phyloP scores from a whole-genome alignment of 2,329 filamentous ascomycete species.

The Aspergillus pseudoglaucus region DNA sequence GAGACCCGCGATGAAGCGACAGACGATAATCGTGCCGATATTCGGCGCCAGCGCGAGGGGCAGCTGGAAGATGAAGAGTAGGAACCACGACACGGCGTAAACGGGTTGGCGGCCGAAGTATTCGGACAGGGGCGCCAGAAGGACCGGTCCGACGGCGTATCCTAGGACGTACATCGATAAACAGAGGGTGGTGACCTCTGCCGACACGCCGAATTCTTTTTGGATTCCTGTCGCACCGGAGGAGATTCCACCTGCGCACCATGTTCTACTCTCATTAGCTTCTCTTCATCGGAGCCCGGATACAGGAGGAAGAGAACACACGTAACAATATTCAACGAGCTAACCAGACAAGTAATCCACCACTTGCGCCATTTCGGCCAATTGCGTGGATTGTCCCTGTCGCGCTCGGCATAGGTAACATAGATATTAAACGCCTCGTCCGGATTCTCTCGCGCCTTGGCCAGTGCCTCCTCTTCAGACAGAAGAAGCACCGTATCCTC shows the following conservation, averaged over 20 bases:
- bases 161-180: conserved; percentile 26
- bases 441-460: conserved; percentile 17
- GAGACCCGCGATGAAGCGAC: conserved; percentile 22
- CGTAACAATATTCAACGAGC: conserved; percentile 29
- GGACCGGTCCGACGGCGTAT: conserved; percentile 21
- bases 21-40: conserved; percentile 24
- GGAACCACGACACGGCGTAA: conserved; percentile 26
- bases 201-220: conserved; percentile 21
- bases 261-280: conserved; percentile 15
- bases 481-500: conserved; percentile 10
- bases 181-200: conserved; percentile 25
- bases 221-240: conserved; percentile 21
- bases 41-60: conserved; percentile 22
- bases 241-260: conserved; percentile 23
- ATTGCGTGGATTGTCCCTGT: conserved; percentile 34
- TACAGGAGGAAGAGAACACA: conserved; percentile 9
- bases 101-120: conserved; percentile 31
- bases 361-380: conserved; percentile 35
- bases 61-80: conserved; percentile 25
- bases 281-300: no score
- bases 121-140: conserved; percentile 30
- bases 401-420: conserved; percentile 13
- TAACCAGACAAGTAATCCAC: conserved; percentile 37
- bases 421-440: conserved; percentile 17
- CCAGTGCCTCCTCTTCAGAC: conserved; percentile 19